Percentiles rank a stretch among this genome's conserved stretches.
phyloP scores from a whole-genome alignment of 371 early-diverging fungal species.

The Sporodiniella umbellata region DNA sequence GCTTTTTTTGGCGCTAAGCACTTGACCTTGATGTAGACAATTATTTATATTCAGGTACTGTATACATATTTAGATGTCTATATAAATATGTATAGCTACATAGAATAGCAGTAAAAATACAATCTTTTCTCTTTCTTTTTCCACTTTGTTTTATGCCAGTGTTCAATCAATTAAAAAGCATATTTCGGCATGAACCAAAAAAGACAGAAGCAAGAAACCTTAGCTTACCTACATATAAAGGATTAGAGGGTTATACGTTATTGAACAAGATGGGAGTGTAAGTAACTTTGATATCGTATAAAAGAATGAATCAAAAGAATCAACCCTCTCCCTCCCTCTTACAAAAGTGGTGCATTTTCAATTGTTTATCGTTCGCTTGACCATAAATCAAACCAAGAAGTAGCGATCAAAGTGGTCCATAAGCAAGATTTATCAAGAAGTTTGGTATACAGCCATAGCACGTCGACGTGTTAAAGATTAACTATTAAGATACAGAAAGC shows the following conservation, averaged over 20 bases:
- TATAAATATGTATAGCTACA: too few relatives aligned
- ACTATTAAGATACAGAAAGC: slow-evolving; percentile 47
- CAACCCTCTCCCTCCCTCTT: too few relatives aligned
- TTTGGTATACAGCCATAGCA: slow-evolving; percentile 49
- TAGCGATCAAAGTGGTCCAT: slow-evolving; percentile 84
- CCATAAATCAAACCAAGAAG: slow-evolving; percentile 51
- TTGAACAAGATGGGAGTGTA: slow-evolving; percentile 69
- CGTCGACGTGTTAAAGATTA: slow-evolving; percentile 10
- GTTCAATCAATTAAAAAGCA: slow-evolving; percentile 48
- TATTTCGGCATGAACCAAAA: slow-evolving; percentile 15
- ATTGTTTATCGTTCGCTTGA: slow-evolving; percentile 75
- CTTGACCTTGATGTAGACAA: too few relatives aligned
- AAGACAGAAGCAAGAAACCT: slow-evolving; percentile 6
- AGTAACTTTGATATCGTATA: slow-evolving; percentile 19
- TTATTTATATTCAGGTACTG: too few relatives aligned
- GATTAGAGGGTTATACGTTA: slow-evolving; percentile 48
- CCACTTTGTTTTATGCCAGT: slow-evolving; percentile 25
- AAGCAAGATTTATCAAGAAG: slow-evolving; percentile 55
- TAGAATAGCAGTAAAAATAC: too few relatives aligned
- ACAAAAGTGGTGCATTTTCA: slow-evolving; percentile 90
- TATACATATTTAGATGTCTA: too few relatives aligned
- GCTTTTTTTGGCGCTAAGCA: too few relatives aligned
- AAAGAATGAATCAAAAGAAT: slow-evolving; percentile 1
- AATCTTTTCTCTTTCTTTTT: slow-evolving; percentile 7
- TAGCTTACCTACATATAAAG: slow-evolving; percentile 45